phyloP scores from a whole-genome alignment of 805 yeast genomes.

The Debaryomyces prosopidis region DNA sequence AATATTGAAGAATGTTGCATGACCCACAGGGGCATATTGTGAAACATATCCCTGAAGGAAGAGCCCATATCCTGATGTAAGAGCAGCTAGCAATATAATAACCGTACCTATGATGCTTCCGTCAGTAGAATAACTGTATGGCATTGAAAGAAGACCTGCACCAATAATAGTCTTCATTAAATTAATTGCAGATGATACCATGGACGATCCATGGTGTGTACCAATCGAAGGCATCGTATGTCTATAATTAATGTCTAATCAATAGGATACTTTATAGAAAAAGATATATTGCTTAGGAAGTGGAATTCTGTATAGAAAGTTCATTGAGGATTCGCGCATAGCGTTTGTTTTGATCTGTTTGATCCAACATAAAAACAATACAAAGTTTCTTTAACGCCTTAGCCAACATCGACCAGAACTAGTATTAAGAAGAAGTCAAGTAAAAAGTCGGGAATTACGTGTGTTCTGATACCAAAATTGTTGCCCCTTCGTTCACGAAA shows the following conservation, averaged over 20 bases:
- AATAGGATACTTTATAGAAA: too few relatives aligned
- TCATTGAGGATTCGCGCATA: neutral
- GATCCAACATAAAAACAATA: neutral
- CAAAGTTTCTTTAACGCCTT: neutral
- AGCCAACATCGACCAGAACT: neutral
- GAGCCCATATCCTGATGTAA: constrained; percentile 67
- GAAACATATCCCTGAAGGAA: constrained; percentile 63
- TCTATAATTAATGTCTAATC: too few relatives aligned
- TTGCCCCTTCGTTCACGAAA: neutral
- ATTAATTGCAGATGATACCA: constrained; percentile 61
- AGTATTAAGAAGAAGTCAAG: neutral
- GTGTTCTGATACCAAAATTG: neutral
- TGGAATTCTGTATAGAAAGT: neutral
- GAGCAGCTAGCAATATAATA: constrained; percentile 60
- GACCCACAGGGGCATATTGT: constrained; percentile 53
- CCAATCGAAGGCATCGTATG: neutral
- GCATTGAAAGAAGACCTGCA: constrained; percentile 77
- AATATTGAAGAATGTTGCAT: constrained; percentile 70
- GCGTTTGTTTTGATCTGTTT: neutral
- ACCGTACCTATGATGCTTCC: constrained; percentile 59
- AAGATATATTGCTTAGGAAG: too few relatives aligned
- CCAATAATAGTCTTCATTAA: constrained; percentile 78
- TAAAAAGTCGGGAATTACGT: neutral
- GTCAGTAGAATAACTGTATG: constrained; percentile 68
- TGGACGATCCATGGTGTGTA: constrained; percentile 43